These are phyloP conservation scores for Paramyrothecium sp. DNA, from an alignment of 2,329 filamentous ascomycete species.

Conservation along the genomic window DNA sequence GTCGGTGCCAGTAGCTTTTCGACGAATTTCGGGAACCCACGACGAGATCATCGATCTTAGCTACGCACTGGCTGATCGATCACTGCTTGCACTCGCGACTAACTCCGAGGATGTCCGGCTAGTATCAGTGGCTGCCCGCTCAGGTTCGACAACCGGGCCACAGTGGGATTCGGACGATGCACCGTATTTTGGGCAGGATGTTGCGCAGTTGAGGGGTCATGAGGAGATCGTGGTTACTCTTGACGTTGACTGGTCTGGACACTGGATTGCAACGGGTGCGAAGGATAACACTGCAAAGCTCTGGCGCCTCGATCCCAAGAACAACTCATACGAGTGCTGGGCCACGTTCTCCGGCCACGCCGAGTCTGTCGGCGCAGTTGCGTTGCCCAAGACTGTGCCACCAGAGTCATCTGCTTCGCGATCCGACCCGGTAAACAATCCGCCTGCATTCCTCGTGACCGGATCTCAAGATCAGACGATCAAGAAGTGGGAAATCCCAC, in stretches of 20 bases:
- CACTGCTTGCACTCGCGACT: conserved; percentile 84
- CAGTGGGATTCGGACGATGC: conserved; percentile 23
- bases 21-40: conserved; percentile 90
- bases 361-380: conserved; percentile 88
- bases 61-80: conserved; percentile 78
- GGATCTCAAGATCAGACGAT: conserved; percentile 95
- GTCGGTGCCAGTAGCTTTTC: conserved; percentile 51
- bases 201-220: conserved; percentile 83
- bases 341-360: conserved; percentile 87
- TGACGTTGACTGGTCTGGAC: conserved; percentile 93
- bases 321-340: conserved; percentile 74
- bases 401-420: conserved; percentile 67
- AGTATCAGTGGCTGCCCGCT: conserved; percentile 63
- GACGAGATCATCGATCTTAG: conserved; percentile 96
- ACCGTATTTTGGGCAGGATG: conserved; percentile 83
- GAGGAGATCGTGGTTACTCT: conserved; percentile 94
- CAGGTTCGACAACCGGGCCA: conserved; percentile 14
- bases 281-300: conserved; percentile 95
- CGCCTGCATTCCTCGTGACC: conserved; percentile 82
- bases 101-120: conserved; percentile 93
- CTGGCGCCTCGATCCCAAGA: conserved; percentile 80
- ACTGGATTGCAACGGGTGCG: conserved; percentile 93
- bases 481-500: conserved; percentile 86
- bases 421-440: conserved; percentile 71
- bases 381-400: conserved; percentile 71